Conservation (phyloP, 441 rosid species). For the Kokia cookei region DNA sequence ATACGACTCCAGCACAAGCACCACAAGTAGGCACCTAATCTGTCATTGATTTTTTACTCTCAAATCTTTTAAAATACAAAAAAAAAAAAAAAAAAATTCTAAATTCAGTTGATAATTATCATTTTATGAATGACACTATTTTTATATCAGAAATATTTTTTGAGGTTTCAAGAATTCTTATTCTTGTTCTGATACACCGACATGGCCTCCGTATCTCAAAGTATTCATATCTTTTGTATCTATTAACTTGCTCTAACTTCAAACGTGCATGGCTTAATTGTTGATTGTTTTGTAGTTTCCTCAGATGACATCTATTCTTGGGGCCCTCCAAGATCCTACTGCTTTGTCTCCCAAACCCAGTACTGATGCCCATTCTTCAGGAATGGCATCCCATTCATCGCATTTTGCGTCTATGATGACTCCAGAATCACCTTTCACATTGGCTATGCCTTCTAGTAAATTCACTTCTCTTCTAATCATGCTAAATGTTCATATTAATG, state of each 20-base stretch:
- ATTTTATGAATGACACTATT: neutral
- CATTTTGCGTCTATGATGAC: conserved; percentile 22
- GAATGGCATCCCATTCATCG: conserved; percentile 38
- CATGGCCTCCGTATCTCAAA: neutral
- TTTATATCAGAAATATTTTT: neutral
- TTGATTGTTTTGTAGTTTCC: conserved; percentile 31
- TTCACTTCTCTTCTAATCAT: neutral
- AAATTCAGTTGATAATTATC: neutral
- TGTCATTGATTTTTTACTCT: neutral
- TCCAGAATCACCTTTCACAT: conserved; percentile 23
- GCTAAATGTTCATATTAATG: neutral
- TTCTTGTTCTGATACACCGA: neutral
- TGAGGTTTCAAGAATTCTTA: neutral
- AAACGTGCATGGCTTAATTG: neutral
- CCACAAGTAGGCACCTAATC: conserved; percentile 29
- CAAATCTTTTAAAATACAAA: neutral
- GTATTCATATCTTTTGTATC: neutral
- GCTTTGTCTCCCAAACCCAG: conserved; percentile 19
- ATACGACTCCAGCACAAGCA: conserved; percentile 29
- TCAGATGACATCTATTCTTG: conserved; percentile 35
- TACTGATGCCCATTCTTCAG: conserved; percentile 18
- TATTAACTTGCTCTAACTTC: neutral
- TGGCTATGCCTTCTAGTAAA: conserved; percentile 35
- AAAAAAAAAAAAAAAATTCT: neutral
- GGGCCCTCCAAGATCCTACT: conserved; percentile 26